Conservation (phyloP, 176 grass and related monocot species). For the Oryza longistaminata region DNA sequence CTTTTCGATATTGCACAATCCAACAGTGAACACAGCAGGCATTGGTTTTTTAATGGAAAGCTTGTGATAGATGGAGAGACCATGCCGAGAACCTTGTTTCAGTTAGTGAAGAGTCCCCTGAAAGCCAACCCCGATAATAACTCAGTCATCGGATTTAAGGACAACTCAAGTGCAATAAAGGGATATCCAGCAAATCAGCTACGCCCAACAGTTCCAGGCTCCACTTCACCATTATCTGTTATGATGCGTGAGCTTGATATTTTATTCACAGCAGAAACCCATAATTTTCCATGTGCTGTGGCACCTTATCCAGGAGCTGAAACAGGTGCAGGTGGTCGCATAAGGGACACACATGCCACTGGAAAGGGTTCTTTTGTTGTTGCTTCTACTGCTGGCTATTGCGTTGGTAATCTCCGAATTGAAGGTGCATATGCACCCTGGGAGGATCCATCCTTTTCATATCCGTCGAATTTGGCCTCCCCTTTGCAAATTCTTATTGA, state of each 20-base stretch:
- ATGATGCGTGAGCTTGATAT: slow-evolving; percentile 70
- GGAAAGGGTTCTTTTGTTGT: slow-evolving; percentile 85
- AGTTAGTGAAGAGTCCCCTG: slow-evolving; percentile 80
- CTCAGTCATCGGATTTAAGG: slow-evolving; percentile 88
- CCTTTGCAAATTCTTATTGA: slow-evolving; percentile 84
- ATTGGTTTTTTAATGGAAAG: slow-evolving; percentile 94
- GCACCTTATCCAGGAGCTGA: slow-evolving; percentile 84
- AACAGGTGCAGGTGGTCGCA: slow-evolving; percentile 82
- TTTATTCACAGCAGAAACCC: slow-evolving; percentile 88
- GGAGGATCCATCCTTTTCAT: slow-evolving; percentile 80
- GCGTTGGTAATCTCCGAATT: slow-evolving; percentile 85
- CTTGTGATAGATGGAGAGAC: slow-evolving; percentile 68
- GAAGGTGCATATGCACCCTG: slow-evolving; percentile 73
- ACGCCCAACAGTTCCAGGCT: slow-evolving; percentile 55
- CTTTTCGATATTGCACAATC: slow-evolving; percentile 95
- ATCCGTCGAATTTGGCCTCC: slow-evolving; percentile 74
- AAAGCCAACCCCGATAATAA: slow-evolving; percentile 73
- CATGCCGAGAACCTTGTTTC: slow-evolving; percentile 76
- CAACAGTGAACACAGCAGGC: slow-evolving; percentile 84
- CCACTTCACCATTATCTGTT: slow-evolving; percentile 51
- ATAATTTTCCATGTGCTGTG: slow-evolving; percentile 95
- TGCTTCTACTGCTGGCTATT: slow-evolving; percentile 83
- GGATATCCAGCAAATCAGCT: slow-evolving; percentile 69
- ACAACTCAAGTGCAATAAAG: slow-evolving; percentile 91
- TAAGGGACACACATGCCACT: slow-evolving; percentile 92